These are phyloP conservation scores for Sergeia podlipaevii DNA, from an alignment of 208 protist genomes.

Conservation along the genomic window DNA sequence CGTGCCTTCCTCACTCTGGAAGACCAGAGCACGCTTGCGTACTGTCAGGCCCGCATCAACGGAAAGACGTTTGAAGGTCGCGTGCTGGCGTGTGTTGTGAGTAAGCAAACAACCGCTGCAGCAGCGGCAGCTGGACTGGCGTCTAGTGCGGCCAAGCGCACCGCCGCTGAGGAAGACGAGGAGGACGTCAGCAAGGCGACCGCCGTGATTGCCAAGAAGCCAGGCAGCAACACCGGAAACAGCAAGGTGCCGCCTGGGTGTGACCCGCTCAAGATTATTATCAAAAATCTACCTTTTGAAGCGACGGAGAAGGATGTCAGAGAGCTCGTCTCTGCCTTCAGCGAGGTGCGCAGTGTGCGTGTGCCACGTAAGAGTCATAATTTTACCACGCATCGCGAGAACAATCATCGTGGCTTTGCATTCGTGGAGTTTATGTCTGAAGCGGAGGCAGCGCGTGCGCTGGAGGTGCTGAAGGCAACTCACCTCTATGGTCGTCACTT, in stretches of 20 bases:
- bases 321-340: slow-evolving; percentile 95
- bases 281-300: slow-evolving; percentile 99
- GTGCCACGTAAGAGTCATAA: slow-evolving; percentile 94
- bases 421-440: slow-evolving; percentile 98
- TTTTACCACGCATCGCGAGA: slow-evolving; percentile 76
- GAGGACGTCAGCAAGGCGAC: slow-evolving; percentile 19
- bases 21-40: slow-evolving; percentile 45
- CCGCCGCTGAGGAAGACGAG: slow-evolving; percentile 1
- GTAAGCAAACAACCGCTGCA: slow-evolving; percentile 46
- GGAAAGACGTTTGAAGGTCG: slow-evolving; percentile 51
- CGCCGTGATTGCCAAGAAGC: slow-evolving; percentile 13
- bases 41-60: slow-evolving; percentile 55
- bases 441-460: slow-evolving; percentile 93
- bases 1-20: slow-evolving; percentile 93
- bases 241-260: slow-evolving; percentile 60
- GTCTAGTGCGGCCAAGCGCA: neutral
- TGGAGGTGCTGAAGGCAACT: slow-evolving; percentile 88
- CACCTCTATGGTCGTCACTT: slow-evolving; percentile 98
- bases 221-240: neutral
- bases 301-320: slow-evolving; percentile 95
- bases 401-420: slow-evolving; percentile 96
- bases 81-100: slow-evolving; percentile 64
- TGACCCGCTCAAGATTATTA: slow-evolving; percentile 92
- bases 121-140: neutral
- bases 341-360: slow-evolving; percentile 94